Evolutionary conservation across 1,284 basidiomycete genomes (phyloP).

Genomic region (Cryptococcus sp.): DNA sequence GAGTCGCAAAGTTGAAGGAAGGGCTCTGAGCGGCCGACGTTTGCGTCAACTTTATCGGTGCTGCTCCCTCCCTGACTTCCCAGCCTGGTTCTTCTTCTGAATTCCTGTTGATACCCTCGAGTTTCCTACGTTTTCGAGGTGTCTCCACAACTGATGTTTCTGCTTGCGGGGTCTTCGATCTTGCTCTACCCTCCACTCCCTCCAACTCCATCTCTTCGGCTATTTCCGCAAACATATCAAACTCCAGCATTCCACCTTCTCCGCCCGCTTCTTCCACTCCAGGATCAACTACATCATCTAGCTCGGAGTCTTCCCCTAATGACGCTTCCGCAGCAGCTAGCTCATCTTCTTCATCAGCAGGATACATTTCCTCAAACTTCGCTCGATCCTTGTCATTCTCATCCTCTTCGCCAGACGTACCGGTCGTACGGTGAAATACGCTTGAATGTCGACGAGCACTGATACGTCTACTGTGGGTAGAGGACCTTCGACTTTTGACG

Average conservation of each 20-base stretch:
- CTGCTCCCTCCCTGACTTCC: background rate
- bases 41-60: background rate
- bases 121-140: background rate
- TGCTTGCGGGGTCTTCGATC: no score
- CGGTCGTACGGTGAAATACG: background rate
- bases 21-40: background rate
- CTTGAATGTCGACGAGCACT: background rate
- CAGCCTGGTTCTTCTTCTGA: background rate
- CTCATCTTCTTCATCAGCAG: background rate
- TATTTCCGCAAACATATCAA: slow-evolving; percentile 9
- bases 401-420: no score
- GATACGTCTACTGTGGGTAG: background rate
- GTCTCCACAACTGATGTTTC: no score
- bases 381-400: background rate
- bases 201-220: slow-evolving; percentile 11
- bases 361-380: background rate
- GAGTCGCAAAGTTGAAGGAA: slow-evolving; percentile 17
- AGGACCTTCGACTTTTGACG: background rate
- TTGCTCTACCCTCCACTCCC: no score
- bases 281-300: background rate
- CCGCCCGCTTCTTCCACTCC: background rate
- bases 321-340: background rate
- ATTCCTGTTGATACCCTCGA: background rate
- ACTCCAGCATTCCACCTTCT: slow-evolving; percentile 2
- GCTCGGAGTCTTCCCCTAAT: background rate